Conservation (phyloP, 768 basidiomycete species). For the Psilocybe cubensis region DNA sequence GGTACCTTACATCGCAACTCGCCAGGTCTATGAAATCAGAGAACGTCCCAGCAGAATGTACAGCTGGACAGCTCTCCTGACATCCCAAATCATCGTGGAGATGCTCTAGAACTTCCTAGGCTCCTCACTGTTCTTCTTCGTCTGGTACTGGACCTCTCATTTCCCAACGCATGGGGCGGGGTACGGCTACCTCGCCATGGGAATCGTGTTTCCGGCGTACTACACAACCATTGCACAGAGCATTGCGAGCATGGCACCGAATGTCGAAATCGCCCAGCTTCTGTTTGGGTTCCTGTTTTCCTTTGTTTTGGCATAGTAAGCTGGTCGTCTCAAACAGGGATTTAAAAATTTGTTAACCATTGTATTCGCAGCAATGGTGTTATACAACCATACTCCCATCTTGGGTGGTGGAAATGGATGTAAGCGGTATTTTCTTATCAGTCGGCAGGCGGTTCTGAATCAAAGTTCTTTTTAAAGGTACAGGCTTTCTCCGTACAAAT, state of each 20-base stretch:
- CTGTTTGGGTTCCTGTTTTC: constrained; percentile 1
- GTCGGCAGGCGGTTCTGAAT: too few species aligned
- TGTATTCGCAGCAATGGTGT: neutral
- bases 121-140: constrained; percentile 60
- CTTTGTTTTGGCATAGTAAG: neutral
- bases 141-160: constrained; percentile 74
- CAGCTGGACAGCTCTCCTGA: constrained; percentile 60
- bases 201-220: constrained; percentile 49
- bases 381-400: constrained; percentile 54
- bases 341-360: neutral
- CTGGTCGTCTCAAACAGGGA: too few species aligned
- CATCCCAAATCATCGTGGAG: constrained; percentile 57
- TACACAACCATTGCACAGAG: constrained; percentile 1
- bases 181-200: constrained; percentile 58
- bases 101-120: constrained; percentile 64
- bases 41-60: constrained; percentile 69
- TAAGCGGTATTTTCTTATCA: neutral
- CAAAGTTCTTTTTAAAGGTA: constrained; percentile 34
- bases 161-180: constrained; percentile 54
- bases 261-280: neutral
- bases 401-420: constrained; percentile 75
- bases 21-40: constrained; percentile 65
- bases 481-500: constrained; percentile 48
- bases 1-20: constrained; percentile 56
- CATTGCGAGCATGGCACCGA: neutral